phyloP scores from a whole-genome alignment of 352 stramenopile species.

The Phytopythium cucurbitacearum region DNA sequence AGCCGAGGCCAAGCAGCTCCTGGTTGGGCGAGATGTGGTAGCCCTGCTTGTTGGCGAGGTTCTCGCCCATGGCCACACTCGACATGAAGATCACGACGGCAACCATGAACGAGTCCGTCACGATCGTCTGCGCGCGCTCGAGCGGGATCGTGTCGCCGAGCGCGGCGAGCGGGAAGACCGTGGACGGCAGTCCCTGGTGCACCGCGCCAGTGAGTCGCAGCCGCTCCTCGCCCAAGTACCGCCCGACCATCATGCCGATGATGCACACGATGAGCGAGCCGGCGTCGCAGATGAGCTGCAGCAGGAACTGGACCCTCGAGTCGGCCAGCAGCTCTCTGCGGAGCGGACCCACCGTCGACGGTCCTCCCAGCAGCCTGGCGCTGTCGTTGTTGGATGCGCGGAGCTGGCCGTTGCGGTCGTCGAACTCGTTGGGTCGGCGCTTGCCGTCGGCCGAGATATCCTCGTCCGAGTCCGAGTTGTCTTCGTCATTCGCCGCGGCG shows the following conservation, averaged over 20 bases:
- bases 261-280: slow-evolving; percentile 80
- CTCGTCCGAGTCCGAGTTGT: slow-evolving; percentile 3
- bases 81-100: slow-evolving; percentile 92
- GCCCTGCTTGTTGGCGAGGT: slow-evolving; percentile 73
- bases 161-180: slow-evolving; percentile 41
- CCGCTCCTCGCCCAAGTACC: slow-evolving; percentile 54
- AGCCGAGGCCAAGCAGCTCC: slow-evolving; percentile 89
- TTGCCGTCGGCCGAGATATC: slow-evolving; percentile 14
- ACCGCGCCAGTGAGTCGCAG: slow-evolving; percentile 80
- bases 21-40: slow-evolving; percentile 82
- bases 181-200: slow-evolving; percentile 56
- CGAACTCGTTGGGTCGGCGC: slow-evolving; percentile 41
- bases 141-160: slow-evolving; percentile 40
- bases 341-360: neutral
- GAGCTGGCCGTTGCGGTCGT: slow-evolving; percentile 44
- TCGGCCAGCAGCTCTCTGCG: slow-evolving; percentile 14
- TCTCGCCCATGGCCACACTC: slow-evolving; percentile 87
- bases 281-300: slow-evolving; percentile 47
- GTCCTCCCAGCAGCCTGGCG: slow-evolving; percentile 12
- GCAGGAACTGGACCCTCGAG: slow-evolving; percentile 28
- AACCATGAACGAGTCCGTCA: slow-evolving; percentile 77
- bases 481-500: slow-evolving; percentile 12
- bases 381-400: slow-evolving; percentile 23
- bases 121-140: slow-evolving; percentile 49
- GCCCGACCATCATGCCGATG: slow-evolving; percentile 55